A percentile compares a stretch with the other conserved stretches of the same genome.
Evolutionary conservation across 495 filamentous ascomycete species (phyloP).

Genomic region (Talaromyces thailandensis): DNA sequence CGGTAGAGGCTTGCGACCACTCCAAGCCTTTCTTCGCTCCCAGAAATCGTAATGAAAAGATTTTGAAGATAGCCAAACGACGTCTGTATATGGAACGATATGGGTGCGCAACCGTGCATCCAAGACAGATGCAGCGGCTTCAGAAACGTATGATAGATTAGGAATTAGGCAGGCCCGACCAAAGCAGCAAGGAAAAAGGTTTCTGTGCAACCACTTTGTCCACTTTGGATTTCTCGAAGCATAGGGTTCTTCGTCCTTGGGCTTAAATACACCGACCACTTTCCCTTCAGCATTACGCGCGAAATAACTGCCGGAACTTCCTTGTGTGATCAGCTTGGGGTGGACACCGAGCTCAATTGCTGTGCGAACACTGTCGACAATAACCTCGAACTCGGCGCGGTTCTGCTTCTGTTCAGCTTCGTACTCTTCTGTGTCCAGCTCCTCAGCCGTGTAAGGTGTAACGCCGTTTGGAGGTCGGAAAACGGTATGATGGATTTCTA

Average conservation of each 20-base stretch:
- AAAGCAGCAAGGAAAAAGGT: slow-evolving; percentile 95
- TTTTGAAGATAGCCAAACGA: slow-evolving; percentile 89
- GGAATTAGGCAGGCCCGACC: slow-evolving; percentile 93
- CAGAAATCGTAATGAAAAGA: slow-evolving; percentile 98
- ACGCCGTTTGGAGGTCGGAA: slow-evolving; percentile 87
- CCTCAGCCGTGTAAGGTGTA: slow-evolving; percentile 66
- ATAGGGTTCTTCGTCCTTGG: slow-evolving; percentile 98
- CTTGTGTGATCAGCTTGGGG: slow-evolving; percentile 91
- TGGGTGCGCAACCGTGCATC: slow-evolving; percentile 85
- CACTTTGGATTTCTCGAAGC: slow-evolving; percentile 87
- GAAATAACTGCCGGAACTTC: slow-evolving; percentile 97
- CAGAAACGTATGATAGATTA: slow-evolving; percentile 97
- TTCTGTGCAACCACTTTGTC: slow-evolving; percentile 93
- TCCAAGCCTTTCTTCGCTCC: slow-evolving; percentile 81
- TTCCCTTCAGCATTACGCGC: slow-evolving; percentile 85
- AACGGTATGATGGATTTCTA: slow-evolving; percentile 96
- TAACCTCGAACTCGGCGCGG: slow-evolving; percentile 73
- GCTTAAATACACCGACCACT: slow-evolving; percentile 96
- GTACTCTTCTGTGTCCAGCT: slow-evolving; percentile 51
- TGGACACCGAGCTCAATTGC: slow-evolving; percentile 91
- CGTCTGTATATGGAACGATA: slow-evolving; percentile 91
- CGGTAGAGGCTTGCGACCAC: slow-evolving; percentile 80
- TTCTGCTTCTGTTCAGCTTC: slow-evolving; percentile 51
- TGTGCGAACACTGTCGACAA: slow-evolving; percentile 79
- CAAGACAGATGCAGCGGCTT: slow-evolving; percentile 92